Percentiles rank a stretch among this genome's conserved stretches.
Evolutionary conservation across 2,329 filamentous ascomycete genomes (phyloP).

Genomic region (Aspergillus vadensis): DNA sequence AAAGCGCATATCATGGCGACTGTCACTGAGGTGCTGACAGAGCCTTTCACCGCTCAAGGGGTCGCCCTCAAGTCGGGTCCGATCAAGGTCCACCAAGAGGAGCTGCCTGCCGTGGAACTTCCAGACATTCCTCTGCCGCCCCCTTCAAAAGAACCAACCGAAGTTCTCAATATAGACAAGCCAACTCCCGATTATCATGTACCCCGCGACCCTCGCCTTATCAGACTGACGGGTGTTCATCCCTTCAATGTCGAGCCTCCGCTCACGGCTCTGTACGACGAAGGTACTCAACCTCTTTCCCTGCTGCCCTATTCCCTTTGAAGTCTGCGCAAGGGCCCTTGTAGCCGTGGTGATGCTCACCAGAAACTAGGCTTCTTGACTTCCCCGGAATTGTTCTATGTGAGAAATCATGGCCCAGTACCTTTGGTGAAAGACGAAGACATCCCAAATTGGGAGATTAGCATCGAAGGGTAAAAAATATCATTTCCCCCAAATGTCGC

Average conservation of each 20-base stretch:
- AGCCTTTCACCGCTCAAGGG: conserved; percentile 15
- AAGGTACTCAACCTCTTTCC: conserved; percentile 37
- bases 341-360: conserved; percentile 2
- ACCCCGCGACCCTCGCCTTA: conserved; percentile 74
- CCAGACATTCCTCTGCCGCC: conserved; percentile 69
- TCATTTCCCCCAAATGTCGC: background rate
- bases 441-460: conserved; percentile 77
- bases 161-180: conserved; percentile 72
- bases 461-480: conserved; percentile 66
- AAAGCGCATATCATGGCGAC: conserved; percentile 26
- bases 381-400: conserved; percentile 84
- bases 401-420: conserved; percentile 85
- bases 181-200: conserved; percentile 84
- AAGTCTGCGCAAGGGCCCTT: background rate
- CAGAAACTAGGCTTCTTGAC: conserved; percentile 72
- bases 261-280: conserved; percentile 72
- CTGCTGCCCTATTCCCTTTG: background rate
- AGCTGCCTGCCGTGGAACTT: conserved; percentile 26
- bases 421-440: conserved; percentile 72
- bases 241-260: conserved; percentile 91
- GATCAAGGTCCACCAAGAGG: conserved; percentile 31
- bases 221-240: conserved; percentile 83
- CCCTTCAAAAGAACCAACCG: conserved; percentile 56
- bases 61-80: conserved; percentile 24
- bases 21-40: conserved; percentile 27